These are phyloP conservation scores for Hamamelis virginiana DNA, from an alignment of 164 flowering plant genomes.

Conservation along the genomic window DNA sequence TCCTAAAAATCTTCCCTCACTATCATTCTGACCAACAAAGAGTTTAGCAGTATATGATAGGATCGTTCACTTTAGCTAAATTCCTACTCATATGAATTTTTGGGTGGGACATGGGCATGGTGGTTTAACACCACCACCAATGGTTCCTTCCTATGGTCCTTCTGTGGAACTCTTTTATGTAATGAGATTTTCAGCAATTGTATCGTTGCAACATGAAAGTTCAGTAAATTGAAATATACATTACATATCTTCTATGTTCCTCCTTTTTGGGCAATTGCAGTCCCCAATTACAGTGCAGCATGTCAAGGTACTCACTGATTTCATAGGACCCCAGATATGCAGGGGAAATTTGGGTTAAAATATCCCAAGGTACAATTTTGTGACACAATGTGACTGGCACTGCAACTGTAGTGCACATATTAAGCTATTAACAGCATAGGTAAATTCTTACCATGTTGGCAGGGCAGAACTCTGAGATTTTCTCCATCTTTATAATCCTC, in stretches of 20 bases:
- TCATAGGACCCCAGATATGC: neutral
- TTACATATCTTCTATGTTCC: no score
- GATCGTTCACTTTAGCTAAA: neutral
- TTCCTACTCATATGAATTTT: neutral
- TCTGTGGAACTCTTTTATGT: no score
- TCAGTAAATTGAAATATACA: no score
- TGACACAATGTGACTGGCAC: neutral
- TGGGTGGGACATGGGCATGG: no score
- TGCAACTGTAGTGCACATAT: neutral
- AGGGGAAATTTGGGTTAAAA: neutral
- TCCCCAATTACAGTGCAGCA: neutral
- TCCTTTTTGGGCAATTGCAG: no score
- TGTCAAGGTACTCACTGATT: neutral
- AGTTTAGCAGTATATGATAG: neutral
- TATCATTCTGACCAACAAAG: neutral
- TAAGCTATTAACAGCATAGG: neutral
- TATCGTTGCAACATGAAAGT: no score
- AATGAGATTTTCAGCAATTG: no score
- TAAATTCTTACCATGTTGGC: conserved; percentile 54
- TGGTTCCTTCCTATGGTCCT: no score
- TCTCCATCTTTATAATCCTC: conserved; percentile 65
- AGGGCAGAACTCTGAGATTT: conserved; percentile 52
- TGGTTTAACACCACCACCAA: no score
- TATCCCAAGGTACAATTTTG: neutral
- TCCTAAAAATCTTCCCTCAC: neutral